Evolutionary conservation across 2,329 filamentous ascomycete species (phyloP), one percentile per base, ranked within the genome.

Genomic region (Talaromyces atroroseus): DNA sequence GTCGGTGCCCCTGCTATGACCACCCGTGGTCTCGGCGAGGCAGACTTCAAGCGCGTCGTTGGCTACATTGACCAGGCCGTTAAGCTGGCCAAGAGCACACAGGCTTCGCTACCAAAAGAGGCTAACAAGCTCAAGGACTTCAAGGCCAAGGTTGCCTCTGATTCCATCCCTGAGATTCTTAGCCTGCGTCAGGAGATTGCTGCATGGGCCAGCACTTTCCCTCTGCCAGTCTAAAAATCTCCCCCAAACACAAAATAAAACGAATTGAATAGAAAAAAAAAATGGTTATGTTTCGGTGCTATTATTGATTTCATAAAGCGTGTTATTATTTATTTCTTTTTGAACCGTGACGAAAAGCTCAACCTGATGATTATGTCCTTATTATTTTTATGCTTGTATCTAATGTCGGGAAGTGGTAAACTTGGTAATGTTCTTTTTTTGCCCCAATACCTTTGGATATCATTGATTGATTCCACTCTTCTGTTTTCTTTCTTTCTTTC

Each of bases 41-140:
- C 89, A 60, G 92, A 96, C 78, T 99, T 99, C 75, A 87, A 90
- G 78, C 85, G 88, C 65, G 92, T 99, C 61, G 92, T 87, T 63
- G 74, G 78, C 64, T 97, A 96, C 82, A 96, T 97, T 66, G 90
- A 95, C 74, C 82, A 86, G 69, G 83, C 85, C 74, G 89, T 97
- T 82, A 89, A 89, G 80, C 82, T 97, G 70, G 89, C 87, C 82
- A 90, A 91, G 83, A 86, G 92, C 70, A 81, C 95, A 66, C 94
- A 97, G 81, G 80, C 72, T 58, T 79, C 82, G 62, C 84, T 97
- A 23, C 92, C 94, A 74, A 96, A 96, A 85, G 89, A 94, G 76
- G 90, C 90, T 69, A 99, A 97, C 86, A 96, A 95, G 86, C 89
- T 95, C 75, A 97, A 97, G 86, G 94, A 99, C 82, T 97, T 99